Percentiles rank a stretch among this genome's conserved stretches.
Conservation (phyloP, 768 basidiomycete species). For the Trametes cubensis region DNA sequence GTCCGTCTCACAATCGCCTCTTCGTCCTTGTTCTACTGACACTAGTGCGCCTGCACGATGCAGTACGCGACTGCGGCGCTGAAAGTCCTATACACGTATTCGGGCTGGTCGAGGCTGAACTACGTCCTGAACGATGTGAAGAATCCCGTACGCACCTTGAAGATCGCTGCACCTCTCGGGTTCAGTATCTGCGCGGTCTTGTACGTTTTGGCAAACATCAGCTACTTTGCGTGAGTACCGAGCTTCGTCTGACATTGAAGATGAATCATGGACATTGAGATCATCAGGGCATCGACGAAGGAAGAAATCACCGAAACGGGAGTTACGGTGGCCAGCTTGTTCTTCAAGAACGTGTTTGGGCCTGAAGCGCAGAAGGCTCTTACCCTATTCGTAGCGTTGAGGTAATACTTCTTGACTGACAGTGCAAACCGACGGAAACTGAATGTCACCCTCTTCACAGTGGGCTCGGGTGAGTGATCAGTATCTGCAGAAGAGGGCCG, state of each 20-base stretch:
- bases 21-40: neutral
- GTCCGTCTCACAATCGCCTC: slow-evolving; percentile 26
- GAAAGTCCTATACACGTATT: slow-evolving; percentile 53
- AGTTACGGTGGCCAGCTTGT: slow-evolving; percentile 60
- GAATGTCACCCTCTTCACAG: slow-evolving; percentile 25
- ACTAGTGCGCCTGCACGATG: neutral
- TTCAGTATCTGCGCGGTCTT: slow-evolving; percentile 53
- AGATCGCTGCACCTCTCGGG: slow-evolving; percentile 62
- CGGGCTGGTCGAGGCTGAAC: slow-evolving; percentile 59
- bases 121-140: slow-evolving; percentile 64
- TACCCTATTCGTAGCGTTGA: slow-evolving; percentile 59
- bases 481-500: too few species aligned
- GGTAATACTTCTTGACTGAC: slow-evolving; percentile 35
- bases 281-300: slow-evolving; percentile 47
- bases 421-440: neutral
- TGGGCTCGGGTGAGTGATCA: slow-evolving; percentile 36
- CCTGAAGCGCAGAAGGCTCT: slow-evolving; percentile 51
- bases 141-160: slow-evolving; percentile 60
- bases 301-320: slow-evolving; percentile 50
- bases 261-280: neutral
- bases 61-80: slow-evolving; percentile 63
- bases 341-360: slow-evolving; percentile 63
- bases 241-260: neutral
- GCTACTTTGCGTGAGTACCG: slow-evolving; percentile 50
- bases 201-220: slow-evolving; percentile 59